Evolutionary conservation across 2,329 filamentous ascomycete genomes (phyloP), one percentile per base, ranked within the genome.

Genomic region (Hymenoscyphus infarciens): DNA sequence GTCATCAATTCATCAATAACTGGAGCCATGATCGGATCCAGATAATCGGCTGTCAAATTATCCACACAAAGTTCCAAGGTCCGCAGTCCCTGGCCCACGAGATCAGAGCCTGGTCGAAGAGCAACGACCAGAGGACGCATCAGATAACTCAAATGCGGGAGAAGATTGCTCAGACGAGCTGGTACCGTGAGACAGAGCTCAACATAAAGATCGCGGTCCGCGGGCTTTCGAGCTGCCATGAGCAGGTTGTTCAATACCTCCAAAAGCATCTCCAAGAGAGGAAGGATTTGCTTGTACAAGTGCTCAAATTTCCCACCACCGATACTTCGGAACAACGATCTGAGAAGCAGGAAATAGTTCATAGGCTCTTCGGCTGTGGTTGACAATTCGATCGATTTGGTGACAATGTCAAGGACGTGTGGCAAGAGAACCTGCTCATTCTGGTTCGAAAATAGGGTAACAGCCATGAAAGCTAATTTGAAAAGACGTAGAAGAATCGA

Each of bases 1-100:
- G 92, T 95, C 95, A 99, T 99, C 54, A 99, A 81, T 73, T 99
- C 95, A 71, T 99, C 94, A 75, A 99, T 98, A 29, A 98, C 96
- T 0, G 95, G 96, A 1, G 94, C 92, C 94, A 99, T 99, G 71
- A 99, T 98, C 0, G 95, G 96, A 70, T 99, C 95, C 15, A 99
- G 80, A 73, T 99, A 99, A 72, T 99, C 95, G 0, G 95, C 94
- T 0, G 96, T 99, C 0, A 99, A 83, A 70, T 99, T 99, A 67
- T 99, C 95, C 19, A 99, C 95, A 72, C 95, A 99, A 1, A 99
- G 84, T 73, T 99, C 95, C 5, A 99, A 80, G 0, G 95, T 99
- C 31, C 96, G 83, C 6, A 99, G 81, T 0, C 95, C 95, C 75
- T 99, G 96, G 0, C 93, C 93, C 19, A 99, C 94, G 45, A 99